Base-by-base conservation (phyloP, 2,329 filamentous ascomycete genomes). In the Lachnum nothofagi region DNA sequence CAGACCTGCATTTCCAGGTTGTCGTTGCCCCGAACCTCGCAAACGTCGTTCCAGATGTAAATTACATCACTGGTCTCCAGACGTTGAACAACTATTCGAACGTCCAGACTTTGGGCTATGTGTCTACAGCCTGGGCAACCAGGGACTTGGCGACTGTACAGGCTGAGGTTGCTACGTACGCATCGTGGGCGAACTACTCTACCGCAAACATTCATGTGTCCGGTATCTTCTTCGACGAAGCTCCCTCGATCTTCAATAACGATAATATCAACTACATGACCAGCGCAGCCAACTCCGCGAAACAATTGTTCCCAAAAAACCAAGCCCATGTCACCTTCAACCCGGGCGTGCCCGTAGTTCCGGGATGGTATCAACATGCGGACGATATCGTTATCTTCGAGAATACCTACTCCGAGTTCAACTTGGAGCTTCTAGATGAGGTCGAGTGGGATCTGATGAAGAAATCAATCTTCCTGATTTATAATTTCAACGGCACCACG, bases 21-120 rank as follows among this genome's bases (percentile, higher is more conserved):
- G 50, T 60, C 24, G 49, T 60, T 31, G 52, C 55, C 4, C 55
- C 58, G 24, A 54, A 54, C 19, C 37, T 58, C 3, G 42, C 31
- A 20, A 50, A 58, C 29, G 38, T 50, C 12, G 42, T 51, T 14
- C 57, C 58, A 10, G 58, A 60, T 34, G 9, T 24, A 8, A 60
- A 60, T 20, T 60, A 60, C 27, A 44, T 55, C 33, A 42, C 39
- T 35, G 52, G 50, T n/a, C 48, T 60, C 10, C 29, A 48, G 27
- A 45, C 37, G 1, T 27, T 60, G 23, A 60, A 59, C 39, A 60
- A 46, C 24, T 49, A 48, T 31, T 41, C 57, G 4, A 68, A 62
- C 12, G 66, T 69, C 10, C 56, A 63, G 0, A 62, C 67, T 4
- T 52, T 73, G 14, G 70, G 71, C 12, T 73, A 73, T 51, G 66